Evolutionary conservation across 768 basidiomycete species (phyloP).

Genomic region (Austroboletus eburneus): DNA sequence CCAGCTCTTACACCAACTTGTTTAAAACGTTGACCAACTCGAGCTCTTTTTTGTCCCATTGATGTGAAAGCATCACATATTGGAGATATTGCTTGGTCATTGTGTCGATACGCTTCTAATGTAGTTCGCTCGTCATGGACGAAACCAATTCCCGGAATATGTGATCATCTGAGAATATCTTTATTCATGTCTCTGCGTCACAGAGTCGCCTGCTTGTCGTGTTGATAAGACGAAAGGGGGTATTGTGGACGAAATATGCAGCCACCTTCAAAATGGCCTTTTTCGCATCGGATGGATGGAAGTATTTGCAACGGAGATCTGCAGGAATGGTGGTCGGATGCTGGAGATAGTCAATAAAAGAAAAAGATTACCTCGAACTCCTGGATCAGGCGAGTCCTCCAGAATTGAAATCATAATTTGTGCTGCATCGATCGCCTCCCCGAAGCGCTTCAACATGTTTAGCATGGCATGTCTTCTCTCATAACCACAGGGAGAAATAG

Average conservation of each 20-base stretch:
- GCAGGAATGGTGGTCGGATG: neutral
- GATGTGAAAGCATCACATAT: constrained; percentile 13
- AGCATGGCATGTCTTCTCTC: too few relatives aligned
- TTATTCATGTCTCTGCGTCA: constrained; percentile 9
- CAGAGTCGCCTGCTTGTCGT: constrained; percentile 16
- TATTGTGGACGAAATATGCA: too few relatives aligned
- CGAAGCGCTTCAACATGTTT: too few relatives aligned
- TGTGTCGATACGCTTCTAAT: neutral
- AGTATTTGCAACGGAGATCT: constrained; percentile 10
- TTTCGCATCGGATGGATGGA: too few relatives aligned
- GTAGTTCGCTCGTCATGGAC: too few relatives aligned
- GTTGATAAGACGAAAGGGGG: constrained; percentile 23
- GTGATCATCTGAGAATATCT: constrained; percentile 10
- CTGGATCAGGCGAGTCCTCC: constrained; percentile 8
- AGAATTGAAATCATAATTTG: constrained; percentile 7
- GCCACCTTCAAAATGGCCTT: too few relatives aligned
- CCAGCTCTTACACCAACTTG: constrained; percentile 6
- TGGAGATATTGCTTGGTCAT: constrained; percentile 5
- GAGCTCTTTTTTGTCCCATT: constrained; percentile 10
- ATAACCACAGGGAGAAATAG: constrained; percentile 17
- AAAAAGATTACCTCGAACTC: constrained; percentile 9
- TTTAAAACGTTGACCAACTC: constrained; percentile 5
- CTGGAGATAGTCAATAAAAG: neutral
- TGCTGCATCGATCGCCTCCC: constrained; percentile 6
- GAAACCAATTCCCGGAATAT: too few relatives aligned